A percentile compares a stretch with the other conserved stretches of the same genome.
Conservation (phyloP, 257 asterid genomes). For the Solanum clarkiae region DNA sequence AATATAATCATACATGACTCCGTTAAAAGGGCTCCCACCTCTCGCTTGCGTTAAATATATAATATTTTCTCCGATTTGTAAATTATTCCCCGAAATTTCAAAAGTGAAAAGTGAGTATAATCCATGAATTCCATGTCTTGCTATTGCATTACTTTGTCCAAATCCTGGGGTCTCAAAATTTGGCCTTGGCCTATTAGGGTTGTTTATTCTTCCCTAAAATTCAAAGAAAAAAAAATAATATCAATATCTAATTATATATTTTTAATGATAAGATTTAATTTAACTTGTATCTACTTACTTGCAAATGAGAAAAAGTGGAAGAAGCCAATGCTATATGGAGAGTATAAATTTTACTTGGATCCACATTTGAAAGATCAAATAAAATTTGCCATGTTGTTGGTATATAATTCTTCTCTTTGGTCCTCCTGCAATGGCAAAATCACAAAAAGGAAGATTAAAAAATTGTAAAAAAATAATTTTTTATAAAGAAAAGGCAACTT, state of each 20-base stretch:
- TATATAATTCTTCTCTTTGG: slow-evolving; percentile 3
- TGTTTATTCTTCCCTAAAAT: slow-evolving; percentile 32
- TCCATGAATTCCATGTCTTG: slow-evolving; percentile 59
- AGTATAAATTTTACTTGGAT: slow-evolving; percentile 29
- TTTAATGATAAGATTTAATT: neutral
- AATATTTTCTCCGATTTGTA: slow-evolving; percentile 27
- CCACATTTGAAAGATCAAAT: slow-evolving; percentile 20
- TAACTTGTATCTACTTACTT: slow-evolving; percentile 12
- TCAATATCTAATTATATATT: neutral
- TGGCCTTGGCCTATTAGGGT: neutral
- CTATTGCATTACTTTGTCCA: slow-evolving; percentile 46
- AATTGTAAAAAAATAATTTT: neutral
- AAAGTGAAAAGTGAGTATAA: slow-evolving; percentile 19
- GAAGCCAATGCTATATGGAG: slow-evolving; percentile 67
- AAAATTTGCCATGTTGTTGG: slow-evolving; percentile 57
- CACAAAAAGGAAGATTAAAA: neutral
- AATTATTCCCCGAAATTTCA: slow-evolving; percentile 1
- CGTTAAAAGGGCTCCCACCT: slow-evolving; percentile 2
- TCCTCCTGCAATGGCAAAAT: neutral
- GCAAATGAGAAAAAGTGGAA: slow-evolving; percentile 29
- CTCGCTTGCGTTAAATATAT: slow-evolving; percentile 24
- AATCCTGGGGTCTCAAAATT: slow-evolving; percentile 16
- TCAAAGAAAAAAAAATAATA: neutral
- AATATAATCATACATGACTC: slow-evolving; percentile 50
- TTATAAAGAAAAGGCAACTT: neutral